These are phyloP conservation scores for Miscanthus lutarioriparius DNA, from an alignment of 176 grass and related monocot species.

Conservation along the genomic window DNA sequence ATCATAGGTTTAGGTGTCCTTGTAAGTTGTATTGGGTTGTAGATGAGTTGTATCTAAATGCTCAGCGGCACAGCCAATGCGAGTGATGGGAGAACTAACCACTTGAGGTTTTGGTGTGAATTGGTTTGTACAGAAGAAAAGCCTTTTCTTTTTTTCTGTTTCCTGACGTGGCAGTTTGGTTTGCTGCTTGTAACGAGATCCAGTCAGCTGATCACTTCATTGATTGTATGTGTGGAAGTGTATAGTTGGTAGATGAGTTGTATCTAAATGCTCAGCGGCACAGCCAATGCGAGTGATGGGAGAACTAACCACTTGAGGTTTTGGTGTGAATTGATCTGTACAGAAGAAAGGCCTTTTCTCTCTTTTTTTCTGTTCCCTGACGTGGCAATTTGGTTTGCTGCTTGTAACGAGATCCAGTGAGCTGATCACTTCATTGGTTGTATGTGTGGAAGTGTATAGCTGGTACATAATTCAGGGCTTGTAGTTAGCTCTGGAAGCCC, in stretches of 20 bases:
- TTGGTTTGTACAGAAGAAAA: constrained; percentile 31
- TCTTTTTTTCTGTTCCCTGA: not conserved
- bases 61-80: not conserved
- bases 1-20: constrained; percentile 26
- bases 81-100: constrained; percentile 6
- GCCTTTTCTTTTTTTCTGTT: not conserved
- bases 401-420: not conserved
- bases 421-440: not conserved
- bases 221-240: constrained; percentile 4
- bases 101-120: constrained; percentile 38
- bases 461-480: constrained; percentile 3
- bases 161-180: constrained; percentile 2
- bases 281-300: not conserved
- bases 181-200: constrained; percentile 28
- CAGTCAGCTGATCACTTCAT: not conserved
- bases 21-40: constrained; percentile 16
- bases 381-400: constrained; percentile 24
- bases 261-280: not conserved
- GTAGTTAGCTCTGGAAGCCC: not conserved
- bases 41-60: constrained; percentile 54
- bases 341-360: not conserved
- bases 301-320: constrained; percentile 25
- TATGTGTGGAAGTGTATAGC: not conserved
- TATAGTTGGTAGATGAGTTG: not conserved
- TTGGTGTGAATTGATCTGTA: constrained; percentile 45